phyloP scores from a whole-genome alignment of 371 early-diverging fungal genomes.

The Conidiobolus incongruus region DNA sequence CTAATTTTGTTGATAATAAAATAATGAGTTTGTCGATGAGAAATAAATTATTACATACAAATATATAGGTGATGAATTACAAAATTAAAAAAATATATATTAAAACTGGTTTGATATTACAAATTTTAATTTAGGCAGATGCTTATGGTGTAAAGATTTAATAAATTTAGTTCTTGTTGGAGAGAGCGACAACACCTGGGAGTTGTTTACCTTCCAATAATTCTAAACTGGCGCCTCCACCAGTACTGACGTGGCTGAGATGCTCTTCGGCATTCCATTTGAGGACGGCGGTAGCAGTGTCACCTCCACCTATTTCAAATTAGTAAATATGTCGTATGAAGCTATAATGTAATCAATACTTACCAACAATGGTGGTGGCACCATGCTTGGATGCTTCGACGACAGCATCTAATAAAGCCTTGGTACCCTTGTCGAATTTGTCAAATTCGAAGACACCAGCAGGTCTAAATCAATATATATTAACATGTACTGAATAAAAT shows the following conservation, averaged over 20 bases:
- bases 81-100: too few species aligned
- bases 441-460: conserved; percentile 96
- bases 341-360: background rate
- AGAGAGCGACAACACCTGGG: conserved; percentile 82
- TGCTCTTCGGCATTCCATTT: conserved; percentile 64
- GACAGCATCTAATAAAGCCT: conserved; percentile 60
- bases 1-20: too few species aligned
- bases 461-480: conserved; percentile 23
- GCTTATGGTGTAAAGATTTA: too few species aligned
- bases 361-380: conserved; percentile 35
- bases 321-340: background rate
- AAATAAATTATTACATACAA: too few species aligned
- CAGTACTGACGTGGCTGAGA: conserved; percentile 92
- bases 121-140: too few species aligned
- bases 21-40: too few species aligned
- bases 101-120: too few species aligned
- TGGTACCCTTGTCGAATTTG: conserved; percentile 81
- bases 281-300: conserved; percentile 93
- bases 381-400: conserved; percentile 60
- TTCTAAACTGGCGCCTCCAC: conserved; percentile 94
- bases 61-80: too few species aligned
- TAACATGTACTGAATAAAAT: background rate
- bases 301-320: conserved; percentile 82
- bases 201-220: conserved; percentile 81
- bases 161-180: conserved; percentile 9